Base-by-base conservation (phyloP, 805 yeast species). In the Saccharomycopsis capsularis region DNA sequence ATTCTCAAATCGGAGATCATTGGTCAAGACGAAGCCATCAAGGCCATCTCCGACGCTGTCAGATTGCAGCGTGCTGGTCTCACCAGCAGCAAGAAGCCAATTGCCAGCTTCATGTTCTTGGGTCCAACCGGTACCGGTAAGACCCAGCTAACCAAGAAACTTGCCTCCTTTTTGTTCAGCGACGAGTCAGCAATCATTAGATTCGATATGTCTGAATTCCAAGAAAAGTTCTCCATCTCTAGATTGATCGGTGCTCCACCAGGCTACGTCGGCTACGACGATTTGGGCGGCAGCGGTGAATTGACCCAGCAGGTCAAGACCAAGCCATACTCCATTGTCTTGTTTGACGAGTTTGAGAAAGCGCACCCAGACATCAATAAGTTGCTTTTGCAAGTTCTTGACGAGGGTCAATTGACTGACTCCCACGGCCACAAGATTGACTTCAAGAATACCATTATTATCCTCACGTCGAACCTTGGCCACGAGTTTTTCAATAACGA, bases 101-200 rank as follows among this genome's bases (percentile, higher is more conserved):
- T 91, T 59, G 98, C 97, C 1, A 85, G 95, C 48, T 93, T 93
- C 66, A 83, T 91, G 84, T 93, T 93, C 66, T 71, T 93, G 56
- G 99, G 99, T 21, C 98, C 99, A 47, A 93, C 99, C 0, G 99
- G 99, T 68, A 91, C 98, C 0, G 99, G 99, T 68, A 91, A 91
- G 66, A 93, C 99, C 0, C 98, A 93, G 65, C 74, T 93, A 46
- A 90, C 97, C 5, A 91, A 93, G 64, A 82, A 95, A 0, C 74
- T 91, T 50, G 96, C 98, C 2, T 89, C 88, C 58, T 93, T 93
- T 59, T 67, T 91, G 58, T 93, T 93, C 67, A 93, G 89, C 60
- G 91, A 91, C 63, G 88, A 86, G 60, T 74, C 79, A 40, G 79
- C 96, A 7, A 89, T 91, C 32, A 79, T 90, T 22, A 74, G 99